Evolutionary conservation across 176 grass and related monocot genomes (phyloP).

Genomic region (Oryza longistaminata): DNA sequence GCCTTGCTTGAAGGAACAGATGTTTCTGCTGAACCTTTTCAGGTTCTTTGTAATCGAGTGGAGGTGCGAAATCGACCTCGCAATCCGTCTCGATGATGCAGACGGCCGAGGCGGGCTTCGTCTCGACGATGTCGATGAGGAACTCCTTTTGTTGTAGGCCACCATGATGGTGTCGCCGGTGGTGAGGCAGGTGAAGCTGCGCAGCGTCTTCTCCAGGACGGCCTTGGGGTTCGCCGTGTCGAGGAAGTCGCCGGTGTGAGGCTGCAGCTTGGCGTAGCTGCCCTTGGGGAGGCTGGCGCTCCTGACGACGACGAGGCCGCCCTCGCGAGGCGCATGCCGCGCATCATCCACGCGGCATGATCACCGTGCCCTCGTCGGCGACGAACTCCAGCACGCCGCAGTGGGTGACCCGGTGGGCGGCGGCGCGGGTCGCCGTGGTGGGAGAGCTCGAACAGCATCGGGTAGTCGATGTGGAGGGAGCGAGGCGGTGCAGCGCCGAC

Average conservation of each 20-base stretch:
- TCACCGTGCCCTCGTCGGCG: not conserved
- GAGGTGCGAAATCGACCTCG: conserved; percentile 90
- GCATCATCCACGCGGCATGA: not conserved
- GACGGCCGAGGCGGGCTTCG: conserved; percentile 82
- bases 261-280: not conserved
- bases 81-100: conserved; percentile 95
- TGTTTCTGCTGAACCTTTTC: conserved; percentile 37
- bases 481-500: not conserved
- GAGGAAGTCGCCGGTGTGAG: not conserved
- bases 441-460: conserved; percentile 4
- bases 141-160: conserved; percentile 89
- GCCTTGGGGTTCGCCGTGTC: not conserved
- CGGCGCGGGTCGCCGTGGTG: not conserved
- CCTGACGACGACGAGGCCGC: not conserved
- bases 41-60: conserved; percentile 83
- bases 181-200: conserved; percentile 90
- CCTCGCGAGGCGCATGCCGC: not conserved
- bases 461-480: not conserved
- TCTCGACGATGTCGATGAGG: conserved; percentile 87
- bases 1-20: conserved; percentile 45
- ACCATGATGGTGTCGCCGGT: conserved; percentile 86
- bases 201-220: conserved; percentile 80
- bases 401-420: not conserved
- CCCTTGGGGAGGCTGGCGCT: not conserved
- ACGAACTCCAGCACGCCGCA: conserved; percentile 23